Evolutionary conservation across 257 asterid genomes (phyloP).

Genomic region (Solanum pimpinellifolium): DNA sequence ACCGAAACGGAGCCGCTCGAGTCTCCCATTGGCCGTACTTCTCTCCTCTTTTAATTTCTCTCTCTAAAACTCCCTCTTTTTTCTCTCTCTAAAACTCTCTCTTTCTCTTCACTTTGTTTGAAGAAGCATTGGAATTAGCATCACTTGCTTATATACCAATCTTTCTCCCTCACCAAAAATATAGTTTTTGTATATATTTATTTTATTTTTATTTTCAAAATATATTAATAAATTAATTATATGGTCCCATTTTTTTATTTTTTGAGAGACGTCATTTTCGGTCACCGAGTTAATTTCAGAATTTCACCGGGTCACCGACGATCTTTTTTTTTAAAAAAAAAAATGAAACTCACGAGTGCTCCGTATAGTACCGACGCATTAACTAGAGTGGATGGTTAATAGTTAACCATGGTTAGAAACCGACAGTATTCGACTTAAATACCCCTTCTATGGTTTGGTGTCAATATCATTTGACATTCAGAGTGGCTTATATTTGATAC

Average conservation of each 20-base stretch:
- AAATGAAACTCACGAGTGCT: conserved; percentile 6
- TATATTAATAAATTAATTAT: background rate
- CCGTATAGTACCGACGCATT: background rate
- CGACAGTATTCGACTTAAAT: background rate
- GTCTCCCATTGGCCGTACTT: conserved; percentile 56
- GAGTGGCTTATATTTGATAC: background rate
- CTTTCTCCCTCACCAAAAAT: conserved; percentile 4
- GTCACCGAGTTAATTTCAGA: conserved; percentile 5
- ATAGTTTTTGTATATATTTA: background rate
- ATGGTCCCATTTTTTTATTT: background rate
- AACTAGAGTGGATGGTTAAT: background rate
- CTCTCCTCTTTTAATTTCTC: conserved; percentile 8
- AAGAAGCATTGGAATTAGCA: conserved; percentile 45
- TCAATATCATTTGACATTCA: background rate
- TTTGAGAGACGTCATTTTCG: conserved; percentile 8
- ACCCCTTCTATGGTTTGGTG: background rate
- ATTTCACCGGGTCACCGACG: conserved; percentile 25
- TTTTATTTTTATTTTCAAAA: background rate
- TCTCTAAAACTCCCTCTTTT: background rate
- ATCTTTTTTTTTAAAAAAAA: too few species aligned
- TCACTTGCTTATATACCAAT: conserved; percentile 45
- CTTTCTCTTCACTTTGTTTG: background rate
- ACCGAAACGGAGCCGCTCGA: conserved; percentile 88
- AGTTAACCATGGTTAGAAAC: conserved; percentile 13
- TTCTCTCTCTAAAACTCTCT: conserved; percentile 5